phyloP scores from a whole-genome alignment of 768 basidiomycete genomes.

The Lactifluus piperatus region DNA sequence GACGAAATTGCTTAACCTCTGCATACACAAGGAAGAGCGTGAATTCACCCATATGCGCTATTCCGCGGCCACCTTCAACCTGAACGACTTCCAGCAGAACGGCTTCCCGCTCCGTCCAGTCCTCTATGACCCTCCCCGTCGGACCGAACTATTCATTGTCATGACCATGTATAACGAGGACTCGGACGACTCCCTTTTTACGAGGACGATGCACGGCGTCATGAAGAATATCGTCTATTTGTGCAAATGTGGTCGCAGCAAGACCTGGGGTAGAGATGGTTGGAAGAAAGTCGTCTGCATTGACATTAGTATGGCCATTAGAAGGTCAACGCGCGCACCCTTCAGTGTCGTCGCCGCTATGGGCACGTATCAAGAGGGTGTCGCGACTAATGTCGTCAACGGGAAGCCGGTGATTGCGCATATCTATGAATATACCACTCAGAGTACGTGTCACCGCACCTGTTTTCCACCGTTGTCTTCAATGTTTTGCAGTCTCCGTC shows the following conservation, averaged over 20 bases:
- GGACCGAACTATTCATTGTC: conserved; percentile 93
- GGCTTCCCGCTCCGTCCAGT: conserved; percentile 85
- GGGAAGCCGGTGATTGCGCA: conserved; percentile 79
- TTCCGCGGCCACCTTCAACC: conserved; percentile 91
- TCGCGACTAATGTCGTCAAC: conserved; percentile 81
- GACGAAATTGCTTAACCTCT: conserved; percentile 82
- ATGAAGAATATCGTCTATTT: conserved; percentile 90
- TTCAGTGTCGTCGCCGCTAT: conserved; percentile 87
- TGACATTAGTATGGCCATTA: conserved; percentile 74
- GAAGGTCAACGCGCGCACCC: conserved; percentile 77
- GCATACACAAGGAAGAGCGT: conserved; percentile 63
- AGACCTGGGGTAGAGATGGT: conserved; percentile 95
- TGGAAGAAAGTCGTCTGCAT: conserved; percentile 98
- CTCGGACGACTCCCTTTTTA: conserved; percentile 87
- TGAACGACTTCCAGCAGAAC: conserved; percentile 76
- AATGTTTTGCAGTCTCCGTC: conserved; percentile 53
- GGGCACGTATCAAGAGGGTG: conserved; percentile 92
- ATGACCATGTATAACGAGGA: conserved; percentile 98
- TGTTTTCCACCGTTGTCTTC: not conserved
- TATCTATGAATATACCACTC: conserved; percentile 91
- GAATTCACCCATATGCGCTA: conserved; percentile 97
- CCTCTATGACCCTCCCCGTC: conserved; percentile 84
- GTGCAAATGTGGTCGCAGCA: conserved; percentile 75
- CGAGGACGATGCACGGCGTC: conserved; percentile 90
- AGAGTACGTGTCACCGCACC: conserved; percentile 45